Evolutionary conservation across 345 rosid species (phyloP).

Genomic region (Crucihimalaya himalaica): DNA sequence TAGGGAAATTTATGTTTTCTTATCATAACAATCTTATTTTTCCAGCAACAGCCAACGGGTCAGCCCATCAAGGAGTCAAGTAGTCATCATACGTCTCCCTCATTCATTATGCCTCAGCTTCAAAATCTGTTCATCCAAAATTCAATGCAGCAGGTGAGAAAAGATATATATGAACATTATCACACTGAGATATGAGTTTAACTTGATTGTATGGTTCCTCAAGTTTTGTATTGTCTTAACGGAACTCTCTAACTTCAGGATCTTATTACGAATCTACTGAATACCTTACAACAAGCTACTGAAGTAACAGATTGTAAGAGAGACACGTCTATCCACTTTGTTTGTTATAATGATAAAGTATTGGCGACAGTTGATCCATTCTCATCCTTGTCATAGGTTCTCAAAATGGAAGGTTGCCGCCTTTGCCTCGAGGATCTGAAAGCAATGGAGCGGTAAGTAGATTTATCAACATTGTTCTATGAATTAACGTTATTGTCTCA

Average conservation of each 20-base stretch:
- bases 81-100: conserved; percentile 39
- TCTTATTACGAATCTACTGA: conserved; percentile 63
- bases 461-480: conserved; percentile 16
- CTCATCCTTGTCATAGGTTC: conserved; percentile 46
- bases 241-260: conserved; percentile 57
- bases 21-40: not conserved
- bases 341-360: conserved; percentile 9
- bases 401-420: conserved; percentile 89
- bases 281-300: conserved; percentile 64
- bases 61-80: conserved; percentile 56
- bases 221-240: conserved; percentile 1
- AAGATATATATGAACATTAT: not conserved
- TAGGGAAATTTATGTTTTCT: conserved; percentile 3
- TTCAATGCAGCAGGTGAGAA: conserved; percentile 74
- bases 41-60: conserved; percentile 48
- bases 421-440: conserved; percentile 64
- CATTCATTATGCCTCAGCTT: conserved; percentile 73
- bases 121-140: conserved; percentile 88
- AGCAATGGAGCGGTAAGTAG: conserved; percentile 69
- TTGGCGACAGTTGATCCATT: not conserved
- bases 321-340: conserved; percentile 13
- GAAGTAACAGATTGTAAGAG: conserved; percentile 74
- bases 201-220: not conserved
- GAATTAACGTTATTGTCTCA: not conserved
- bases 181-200: not conserved